Base-by-base conservation (phyloP, 495 filamentous ascomycete species). In the Evernia prunastri region DNA sequence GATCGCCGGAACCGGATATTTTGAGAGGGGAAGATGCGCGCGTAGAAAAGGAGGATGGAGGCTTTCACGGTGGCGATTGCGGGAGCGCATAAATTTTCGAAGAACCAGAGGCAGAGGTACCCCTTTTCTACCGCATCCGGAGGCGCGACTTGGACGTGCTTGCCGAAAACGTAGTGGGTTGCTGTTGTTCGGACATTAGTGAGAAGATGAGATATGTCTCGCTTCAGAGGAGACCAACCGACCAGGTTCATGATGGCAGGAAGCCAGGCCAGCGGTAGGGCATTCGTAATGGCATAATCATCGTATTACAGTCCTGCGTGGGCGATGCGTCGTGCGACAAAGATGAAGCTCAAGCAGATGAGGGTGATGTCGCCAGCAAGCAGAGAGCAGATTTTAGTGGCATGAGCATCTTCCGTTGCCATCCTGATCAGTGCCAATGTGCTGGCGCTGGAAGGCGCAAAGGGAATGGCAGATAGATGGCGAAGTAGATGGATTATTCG, bases 31-130 rank as follows among this genome's bases (percentile, higher is more conserved):
- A 63, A 63, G 27, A 58, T 45, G 12, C 61, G 39, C 8, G 13
- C 23, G 17, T 63, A 63, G 40, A 58, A 63, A 20, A 58, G 27
- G 20, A 63, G 54, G 25, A 63, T 51, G 13, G 61, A 63, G 54
- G 58, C 49, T 47, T 63, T 63, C 17, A 51, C 43, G 0, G 23
- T 47, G 23, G 61, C 53, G n/a, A 63, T 58, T 18, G 54, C 54
- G 5, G 61, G 54, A 7, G 51, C 56, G 17, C 58, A 63, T 18
- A 58, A 45, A 25, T 58, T 58, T 37, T 63, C 61, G 29, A 47
- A 63, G 18, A 63, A 2, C 12, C 47, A 58, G 5, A 63, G 56
- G 8, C 58, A 37, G 13, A n/a, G 27, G 39, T 58, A 47, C 61
- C 61, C 58, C 29, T 63, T 47, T n/a, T 57, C 53, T 2, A 20